Base-by-base conservation (phyloP, 305 asterid species). In the Fraxinus dipetala region DNA sequence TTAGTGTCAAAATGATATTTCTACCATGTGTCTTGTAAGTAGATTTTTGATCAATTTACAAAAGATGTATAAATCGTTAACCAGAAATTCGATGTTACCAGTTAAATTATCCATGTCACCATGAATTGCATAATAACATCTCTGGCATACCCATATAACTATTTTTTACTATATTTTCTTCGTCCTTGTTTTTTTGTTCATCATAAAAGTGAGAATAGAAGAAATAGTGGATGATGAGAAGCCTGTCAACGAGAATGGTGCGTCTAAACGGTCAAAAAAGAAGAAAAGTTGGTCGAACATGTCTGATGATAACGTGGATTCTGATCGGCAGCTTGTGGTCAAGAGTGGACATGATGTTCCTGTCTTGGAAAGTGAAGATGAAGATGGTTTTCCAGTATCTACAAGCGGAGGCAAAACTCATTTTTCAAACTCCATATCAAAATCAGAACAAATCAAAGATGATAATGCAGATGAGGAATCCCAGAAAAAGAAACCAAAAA, bases 351-450 rank as follows among this genome's bases (percentile, higher is more conserved):
- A 81, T 63, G 84, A 79, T 65, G 85, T 59, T 80, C 84, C 94
- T 45, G 56, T 82, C 40, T 73, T 90, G 81, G 97, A 92, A 83
- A 92, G 97, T 85, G 99, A 94, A 92, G 98, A 94, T 72, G 98
- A 95, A 80, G 98, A 95, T 88, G 99, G 99, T 56, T 91, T 94
- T 80, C 99, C 98, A 3, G 78, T 87, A 82, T 83, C 92, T 45
- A 74, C 88, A 28, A 31, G 38, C 79, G 87, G 78, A 77, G 24
- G 20, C 59, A 48, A 48, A 48, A 48, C 18, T 13, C 59, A 48
- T 48, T 48, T 48, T 48, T 48, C 59, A 3, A 48, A 48, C 59
- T 48, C 59, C 59, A 14, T 48, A 14, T 48, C 59, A 48, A 48
- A 48, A 48, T 48, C 59, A 3, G 59, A 48, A 48, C 86, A 79